Percentiles rank a stretch among this genome's conserved stretches.
Conservation (phyloP, 2,329 filamentous ascomycete species). For the Lomentospora prolificans region DNA sequence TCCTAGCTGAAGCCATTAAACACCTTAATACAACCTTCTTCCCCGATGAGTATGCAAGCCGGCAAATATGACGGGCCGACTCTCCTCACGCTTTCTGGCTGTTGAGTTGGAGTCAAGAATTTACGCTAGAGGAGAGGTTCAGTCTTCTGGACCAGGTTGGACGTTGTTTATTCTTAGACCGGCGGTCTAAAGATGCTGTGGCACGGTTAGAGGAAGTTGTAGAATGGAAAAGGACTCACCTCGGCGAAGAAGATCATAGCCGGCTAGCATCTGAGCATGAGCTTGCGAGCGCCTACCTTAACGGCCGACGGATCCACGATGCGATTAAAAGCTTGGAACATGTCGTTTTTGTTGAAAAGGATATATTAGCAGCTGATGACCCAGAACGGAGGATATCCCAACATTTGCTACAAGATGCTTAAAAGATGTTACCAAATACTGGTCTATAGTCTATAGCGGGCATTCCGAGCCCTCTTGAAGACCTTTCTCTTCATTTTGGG, state of each 20-base stretch:
- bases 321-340: neutral
- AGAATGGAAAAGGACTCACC: neutral
- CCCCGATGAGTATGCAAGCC: constrained; percentile 2
- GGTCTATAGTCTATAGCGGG: neutral
- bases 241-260: neutral
- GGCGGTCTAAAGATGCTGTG: neutral
- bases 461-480: neutral
- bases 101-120: constrained; percentile 8
- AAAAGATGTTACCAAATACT: neutral
- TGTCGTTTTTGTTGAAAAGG: neutral
- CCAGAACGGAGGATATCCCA: neutral
- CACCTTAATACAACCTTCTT: neutral
- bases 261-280: neutral
- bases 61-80: constrained; percentile 13
- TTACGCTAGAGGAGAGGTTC: constrained; percentile 9
- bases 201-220: neutral
- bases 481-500: neutral
- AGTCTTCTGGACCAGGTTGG: constrained; percentile 13
- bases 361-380: neutral
- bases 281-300: neutral
- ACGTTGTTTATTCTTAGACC: neutral
- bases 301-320: neutral
- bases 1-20: neutral
- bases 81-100: constrained; percentile 15
- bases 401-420: neutral